phyloP scores from a whole-genome alignment of 2,329 filamentous ascomycete genomes.

The Calonectria fujianensis region DNA sequence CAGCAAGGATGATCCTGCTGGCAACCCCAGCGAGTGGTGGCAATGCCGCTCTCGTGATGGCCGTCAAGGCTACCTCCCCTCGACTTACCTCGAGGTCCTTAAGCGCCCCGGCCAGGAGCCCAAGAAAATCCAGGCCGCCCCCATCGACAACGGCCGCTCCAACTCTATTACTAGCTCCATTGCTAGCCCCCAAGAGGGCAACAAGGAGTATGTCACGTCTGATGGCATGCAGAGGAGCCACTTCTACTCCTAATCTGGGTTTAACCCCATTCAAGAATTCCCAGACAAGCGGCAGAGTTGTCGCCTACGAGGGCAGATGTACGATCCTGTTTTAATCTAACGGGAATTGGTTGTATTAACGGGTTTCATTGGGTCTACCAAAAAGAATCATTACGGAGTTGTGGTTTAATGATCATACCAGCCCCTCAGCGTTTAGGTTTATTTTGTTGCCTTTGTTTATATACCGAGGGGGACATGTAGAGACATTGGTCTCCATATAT shows the following conservation, averaged over 20 bases:
- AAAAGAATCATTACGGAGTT: slow-evolving; percentile 54
- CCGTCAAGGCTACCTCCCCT: slow-evolving; percentile 92
- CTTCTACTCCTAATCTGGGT: slow-evolving; percentile 70
- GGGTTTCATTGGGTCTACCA: slow-evolving; percentile 51
- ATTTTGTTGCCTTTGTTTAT: slow-evolving; percentile 36
- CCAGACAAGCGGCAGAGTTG: slow-evolving; percentile 32
- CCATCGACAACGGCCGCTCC: slow-evolving; percentile 68
- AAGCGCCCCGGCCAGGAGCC: slow-evolving; percentile 71
- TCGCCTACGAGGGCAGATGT: slow-evolving; percentile 44
- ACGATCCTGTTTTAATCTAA: slow-evolving; percentile 45
- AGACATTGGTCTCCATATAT: slow-evolving; percentile 31
- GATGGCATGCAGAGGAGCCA: slow-evolving; percentile 76
- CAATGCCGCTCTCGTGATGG: slow-evolving; percentile 93
- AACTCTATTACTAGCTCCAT: slow-evolving; percentile 71
- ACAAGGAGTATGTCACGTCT: slow-evolving; percentile 71
- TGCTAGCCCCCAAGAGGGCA: slow-evolving; percentile 63
- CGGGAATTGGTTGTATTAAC: slow-evolving; percentile 46
- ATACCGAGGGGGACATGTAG: slow-evolving; percentile 36
- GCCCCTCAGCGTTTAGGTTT: slow-evolving; percentile 53
- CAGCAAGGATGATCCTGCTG: slow-evolving; percentile 92
- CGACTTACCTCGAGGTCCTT: slow-evolving; percentile 89
- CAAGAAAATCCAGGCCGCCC: slow-evolving; percentile 71
- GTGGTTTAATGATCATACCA: slow-evolving; percentile 48
- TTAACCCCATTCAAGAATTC: background rate
- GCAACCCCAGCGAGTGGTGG: slow-evolving; percentile 98